These are phyloP conservation scores for Boletus rex-veris DNA, from an alignment of 768 basidiomycete genomes.

Conservation along the genomic window DNA sequence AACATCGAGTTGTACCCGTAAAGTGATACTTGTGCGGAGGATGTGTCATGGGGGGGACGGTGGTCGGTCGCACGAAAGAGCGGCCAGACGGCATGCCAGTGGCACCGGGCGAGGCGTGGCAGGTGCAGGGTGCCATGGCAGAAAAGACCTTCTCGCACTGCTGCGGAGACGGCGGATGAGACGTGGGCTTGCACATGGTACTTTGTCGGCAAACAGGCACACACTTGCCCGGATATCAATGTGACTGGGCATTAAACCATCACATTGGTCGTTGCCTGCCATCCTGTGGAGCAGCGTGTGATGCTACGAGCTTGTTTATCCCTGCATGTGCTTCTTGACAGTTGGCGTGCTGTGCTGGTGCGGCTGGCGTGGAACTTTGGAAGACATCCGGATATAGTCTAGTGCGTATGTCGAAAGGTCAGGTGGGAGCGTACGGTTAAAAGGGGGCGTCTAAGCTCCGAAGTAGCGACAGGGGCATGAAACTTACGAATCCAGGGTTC, in stretches of 20 bases:
- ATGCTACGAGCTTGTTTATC: conserved; percentile 17
- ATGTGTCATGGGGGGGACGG: not conserved
- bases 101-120: not conserved
- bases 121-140: conserved; percentile 1
- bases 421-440: conserved; percentile 11
- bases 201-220: conserved; percentile 5
- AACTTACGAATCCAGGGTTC: conserved; percentile 23
- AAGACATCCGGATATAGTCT: conserved; percentile 8
- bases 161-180: not conserved
- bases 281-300: conserved; percentile 20
- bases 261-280: conserved; percentile 8
- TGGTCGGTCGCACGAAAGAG: not conserved
- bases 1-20: not conserved
- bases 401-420: not conserved
- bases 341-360: conserved; percentile 24
- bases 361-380: conserved; percentile 5
- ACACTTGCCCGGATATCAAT: not conserved
- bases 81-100: not conserved
- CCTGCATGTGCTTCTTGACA: conserved; percentile 1
- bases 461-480: conserved; percentile 13
- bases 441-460: conserved; percentile 36
- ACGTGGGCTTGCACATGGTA: not conserved
- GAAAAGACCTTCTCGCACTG: not conserved
- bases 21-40: not conserved
- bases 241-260: not conserved